A percentile compares a stretch with the other conserved stretches of the same genome.
Evolutionary conservation across 106 monocot genomes (phyloP).

Genomic region (Dactylorhiza incarnata): DNA sequence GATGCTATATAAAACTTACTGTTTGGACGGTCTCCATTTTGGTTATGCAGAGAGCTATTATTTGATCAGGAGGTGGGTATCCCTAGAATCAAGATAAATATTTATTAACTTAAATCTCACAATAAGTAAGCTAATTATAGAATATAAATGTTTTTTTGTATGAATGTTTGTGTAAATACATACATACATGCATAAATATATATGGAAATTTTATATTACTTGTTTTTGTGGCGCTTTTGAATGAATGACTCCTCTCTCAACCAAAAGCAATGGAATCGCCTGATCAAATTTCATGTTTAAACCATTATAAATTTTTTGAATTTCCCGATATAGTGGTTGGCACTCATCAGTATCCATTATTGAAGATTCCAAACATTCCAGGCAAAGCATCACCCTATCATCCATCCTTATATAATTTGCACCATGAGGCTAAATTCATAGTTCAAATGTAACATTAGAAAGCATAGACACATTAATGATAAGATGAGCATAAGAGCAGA

Average conservation of each 20-base stretch:
- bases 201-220: too few relatives aligned
- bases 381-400: constrained; percentile 81
- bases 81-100: too few relatives aligned
- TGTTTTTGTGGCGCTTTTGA: too few relatives aligned
- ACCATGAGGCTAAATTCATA: constrained; percentile 51
- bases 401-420: constrained; percentile 56
- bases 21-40: too few relatives aligned
- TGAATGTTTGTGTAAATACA: too few relatives aligned
- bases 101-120: too few relatives aligned
- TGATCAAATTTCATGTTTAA: constrained; percentile 91
- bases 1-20: too few relatives aligned
- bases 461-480: background rate
- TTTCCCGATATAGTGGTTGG: constrained; percentile 82
- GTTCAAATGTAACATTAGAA: background rate
- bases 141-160: too few relatives aligned
- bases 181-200: too few relatives aligned
- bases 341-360: constrained; percentile 88
- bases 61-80: too few relatives aligned
- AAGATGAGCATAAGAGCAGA: background rate
- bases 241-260: constrained; percentile 58
- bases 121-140: too few relatives aligned
- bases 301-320: constrained; percentile 88
- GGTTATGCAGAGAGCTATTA: too few relatives aligned
- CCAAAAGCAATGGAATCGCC: constrained; percentile 75
- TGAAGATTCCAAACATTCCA: constrained; percentile 83